phyloP scores from a whole-genome alignment of 495 filamentous ascomycete genomes.

The Hyaloscypha finlandica region DNA sequence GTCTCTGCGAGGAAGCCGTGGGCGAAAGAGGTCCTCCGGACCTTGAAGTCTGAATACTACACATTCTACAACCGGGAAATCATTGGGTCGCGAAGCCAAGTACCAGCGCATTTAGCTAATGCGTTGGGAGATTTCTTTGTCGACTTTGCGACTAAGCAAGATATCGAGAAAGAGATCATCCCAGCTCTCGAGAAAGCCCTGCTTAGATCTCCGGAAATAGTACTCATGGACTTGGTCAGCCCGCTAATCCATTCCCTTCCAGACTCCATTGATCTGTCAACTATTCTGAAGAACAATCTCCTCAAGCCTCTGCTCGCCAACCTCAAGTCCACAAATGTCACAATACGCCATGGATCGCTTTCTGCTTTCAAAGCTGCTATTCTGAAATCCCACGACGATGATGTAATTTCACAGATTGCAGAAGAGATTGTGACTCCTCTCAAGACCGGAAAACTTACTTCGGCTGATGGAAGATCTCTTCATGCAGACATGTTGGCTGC shows the following conservation, averaged over 20 bases:
- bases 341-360: constrained; percentile 73
- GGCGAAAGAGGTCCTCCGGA: constrained; percentile 58
- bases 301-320: constrained; percentile 85
- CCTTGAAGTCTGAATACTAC: constrained; percentile 69
- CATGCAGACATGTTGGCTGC: constrained; percentile 76
- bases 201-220: constrained; percentile 85
- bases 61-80: constrained; percentile 84
- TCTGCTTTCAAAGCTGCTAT: constrained; percentile 67
- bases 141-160: constrained; percentile 71
- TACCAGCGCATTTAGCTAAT: constrained; percentile 71
- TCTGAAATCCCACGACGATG: constrained; percentile 57
- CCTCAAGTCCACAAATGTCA: constrained; percentile 82
- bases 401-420: constrained; percentile 60
- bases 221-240: constrained; percentile 73
- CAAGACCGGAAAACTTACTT: constrained; percentile 76
- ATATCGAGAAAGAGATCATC: constrained; percentile 72
- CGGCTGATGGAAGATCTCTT: constrained; percentile 76
- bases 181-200: constrained; percentile 87
- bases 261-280: constrained; percentile 71
- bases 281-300: constrained; percentile 64
- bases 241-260: constrained; percentile 70
- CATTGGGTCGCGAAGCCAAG: constrained; percentile 69
- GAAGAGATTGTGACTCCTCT: constrained; percentile 78
- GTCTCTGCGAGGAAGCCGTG: constrained; percentile 71
- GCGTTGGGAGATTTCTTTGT: constrained; percentile 83